Conservation (phyloP, 2,329 filamentous ascomycete species). For the Chrysoporthe austroafricana region DNA sequence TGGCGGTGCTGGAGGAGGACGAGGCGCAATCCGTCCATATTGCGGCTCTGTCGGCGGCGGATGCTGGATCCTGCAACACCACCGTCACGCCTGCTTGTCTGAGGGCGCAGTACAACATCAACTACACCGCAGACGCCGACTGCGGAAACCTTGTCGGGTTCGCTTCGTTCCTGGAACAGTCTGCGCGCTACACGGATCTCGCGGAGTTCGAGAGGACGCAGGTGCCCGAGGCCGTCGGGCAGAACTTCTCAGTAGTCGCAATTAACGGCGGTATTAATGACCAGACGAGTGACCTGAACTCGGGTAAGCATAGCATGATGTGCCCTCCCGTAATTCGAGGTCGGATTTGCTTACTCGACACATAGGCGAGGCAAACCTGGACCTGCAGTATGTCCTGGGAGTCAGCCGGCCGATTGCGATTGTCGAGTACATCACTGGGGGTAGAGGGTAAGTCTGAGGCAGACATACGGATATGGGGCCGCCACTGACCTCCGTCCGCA, state of each 20-base stretch:
- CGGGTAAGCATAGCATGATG: constrained; percentile 31
- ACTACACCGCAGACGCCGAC: constrained; percentile 38
- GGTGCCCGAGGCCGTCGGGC: constrained; percentile 53
- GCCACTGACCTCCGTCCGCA: constrained; percentile 35
- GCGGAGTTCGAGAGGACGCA: constrained; percentile 53
- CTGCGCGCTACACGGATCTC: constrained; percentile 54
- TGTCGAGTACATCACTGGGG: constrained; percentile 35
- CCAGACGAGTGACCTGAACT: constrained; percentile 45
- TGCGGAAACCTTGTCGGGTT: constrained; percentile 42
- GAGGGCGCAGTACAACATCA: constrained; percentile 51
- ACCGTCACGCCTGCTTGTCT: constrained; percentile 54
- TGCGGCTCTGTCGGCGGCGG: constrained; percentile 2
- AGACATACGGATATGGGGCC: background rate
- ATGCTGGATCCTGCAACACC: constrained; percentile 41
- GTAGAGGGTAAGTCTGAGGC: constrained; percentile 22
- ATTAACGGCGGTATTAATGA: constrained; percentile 60
- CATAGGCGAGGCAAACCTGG: constrained; percentile 36
- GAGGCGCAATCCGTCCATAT: constrained; percentile 9
- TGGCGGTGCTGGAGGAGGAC: constrained; percentile 35
- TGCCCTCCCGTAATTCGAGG: background rate
- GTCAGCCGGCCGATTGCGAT: constrained; percentile 32
- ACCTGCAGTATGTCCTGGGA: constrained; percentile 30
- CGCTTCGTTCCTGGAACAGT: constrained; percentile 51
- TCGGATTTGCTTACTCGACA: constrained; percentile 11
- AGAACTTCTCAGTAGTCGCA: constrained; percentile 58